Conservation (phyloP, 306 rosid species). For the Gynostemma pentaphyllum region DNA sequence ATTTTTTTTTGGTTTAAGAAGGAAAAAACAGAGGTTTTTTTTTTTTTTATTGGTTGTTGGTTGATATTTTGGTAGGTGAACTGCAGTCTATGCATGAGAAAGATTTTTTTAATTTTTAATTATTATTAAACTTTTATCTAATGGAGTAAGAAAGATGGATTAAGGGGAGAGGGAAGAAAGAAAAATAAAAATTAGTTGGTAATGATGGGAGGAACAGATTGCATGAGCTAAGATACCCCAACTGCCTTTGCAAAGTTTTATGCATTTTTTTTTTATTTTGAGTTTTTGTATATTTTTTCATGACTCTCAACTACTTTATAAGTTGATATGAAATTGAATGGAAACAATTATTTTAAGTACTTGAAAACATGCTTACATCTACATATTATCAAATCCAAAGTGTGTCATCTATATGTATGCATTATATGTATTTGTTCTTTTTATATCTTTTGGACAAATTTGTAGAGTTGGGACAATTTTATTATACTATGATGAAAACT, state of each 20-base stretch:
- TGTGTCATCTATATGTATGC: background rate
- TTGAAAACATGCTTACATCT: constrained; percentile 4
- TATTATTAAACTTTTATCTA: too few relatives aligned
- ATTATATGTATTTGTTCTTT: background rate
- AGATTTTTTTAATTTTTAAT: background rate
- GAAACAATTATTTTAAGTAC: background rate
- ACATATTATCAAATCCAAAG: background rate
- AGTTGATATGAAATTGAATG: constrained; percentile 6
- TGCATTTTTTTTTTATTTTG: constrained; percentile 36
- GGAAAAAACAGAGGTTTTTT: background rate
- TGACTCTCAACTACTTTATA: constrained; percentile 50
- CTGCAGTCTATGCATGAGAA: constrained; percentile 55
- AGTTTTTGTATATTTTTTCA: constrained; percentile 23
- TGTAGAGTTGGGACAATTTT: too few relatives aligned
- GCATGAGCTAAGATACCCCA: constrained; percentile 73
- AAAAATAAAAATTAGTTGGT: constrained; percentile 37
- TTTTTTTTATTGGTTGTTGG: constrained; percentile 18
- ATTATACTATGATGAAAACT: too few relatives aligned
- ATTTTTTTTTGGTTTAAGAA: background rate
- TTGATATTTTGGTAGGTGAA: constrained; percentile 76
- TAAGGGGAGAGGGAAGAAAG: constrained; percentile 14
- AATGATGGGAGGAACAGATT: constrained; percentile 61
- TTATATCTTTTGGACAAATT: background rate
- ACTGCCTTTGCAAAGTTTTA: constrained; percentile 47
- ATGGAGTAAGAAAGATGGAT: background rate